These are phyloP conservation scores for Echites panduratus DNA, from an alignment of 257 asterid genomes.

Conservation along the genomic window DNA sequence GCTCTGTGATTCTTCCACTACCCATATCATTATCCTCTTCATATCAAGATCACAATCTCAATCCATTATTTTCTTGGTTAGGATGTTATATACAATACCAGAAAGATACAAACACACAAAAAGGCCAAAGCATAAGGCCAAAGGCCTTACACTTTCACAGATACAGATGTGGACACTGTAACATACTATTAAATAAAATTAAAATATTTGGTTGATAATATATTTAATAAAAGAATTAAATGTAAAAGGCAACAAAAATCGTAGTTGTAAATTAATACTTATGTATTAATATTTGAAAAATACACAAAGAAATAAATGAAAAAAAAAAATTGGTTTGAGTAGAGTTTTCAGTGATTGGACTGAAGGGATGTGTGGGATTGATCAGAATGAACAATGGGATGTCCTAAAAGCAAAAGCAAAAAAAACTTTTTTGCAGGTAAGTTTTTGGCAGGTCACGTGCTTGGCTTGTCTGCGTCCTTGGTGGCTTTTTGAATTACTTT, in stretches of 20 bases:
- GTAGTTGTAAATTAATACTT: background rate
- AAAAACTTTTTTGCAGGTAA: slow-evolving; percentile 19
- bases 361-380: slow-evolving; percentile 58
- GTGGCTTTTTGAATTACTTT: slow-evolving; percentile 36
- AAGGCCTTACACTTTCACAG: slow-evolving; percentile 35
- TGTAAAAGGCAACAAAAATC: slow-evolving; percentile 15
- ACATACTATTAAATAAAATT: background rate
- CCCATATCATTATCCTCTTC: slow-evolving; percentile 25
- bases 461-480: slow-evolving; percentile 61
- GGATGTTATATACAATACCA: slow-evolving; percentile 20
- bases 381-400: slow-evolving; percentile 40
- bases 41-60: slow-evolving; percentile 22
- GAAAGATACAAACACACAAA: slow-evolving; percentile 55
- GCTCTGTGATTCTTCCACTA: slow-evolving; percentile 17
- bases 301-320: background rate
- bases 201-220: background rate
- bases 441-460: slow-evolving; percentile 82
- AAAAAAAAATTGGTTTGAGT: background rate
- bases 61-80: slow-evolving; percentile 19
- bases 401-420: slow-evolving; percentile 27
- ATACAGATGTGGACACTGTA: slow-evolving; percentile 53
- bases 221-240: background rate
- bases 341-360: slow-evolving; percentile 42
- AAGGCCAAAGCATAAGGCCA: slow-evolving; percentile 64
- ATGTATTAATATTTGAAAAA: too few species aligned